Conservation (phyloP, 148 eudicot genomes). For the Rhododendron kiyosumense region DNA sequence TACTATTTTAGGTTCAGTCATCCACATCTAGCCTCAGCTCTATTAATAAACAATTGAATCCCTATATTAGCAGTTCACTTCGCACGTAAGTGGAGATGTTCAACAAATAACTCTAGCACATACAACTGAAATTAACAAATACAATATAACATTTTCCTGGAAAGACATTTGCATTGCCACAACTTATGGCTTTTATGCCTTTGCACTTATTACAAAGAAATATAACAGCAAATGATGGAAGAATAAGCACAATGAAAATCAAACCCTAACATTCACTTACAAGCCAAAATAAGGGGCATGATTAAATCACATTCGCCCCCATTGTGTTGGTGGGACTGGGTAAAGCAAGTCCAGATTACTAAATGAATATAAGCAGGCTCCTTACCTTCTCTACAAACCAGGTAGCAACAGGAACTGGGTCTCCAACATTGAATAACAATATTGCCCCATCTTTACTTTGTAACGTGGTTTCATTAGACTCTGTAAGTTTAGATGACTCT, state of each 20-base stretch:
- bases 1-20: background rate
- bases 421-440: conserved; percentile 52
- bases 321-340: background rate
- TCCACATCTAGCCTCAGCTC: background rate
- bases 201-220: background rate
- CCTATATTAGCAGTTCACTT: background rate
- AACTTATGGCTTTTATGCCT: background rate
- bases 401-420: conserved; percentile 59
- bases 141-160: background rate
- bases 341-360: background rate
- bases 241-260: background rate
- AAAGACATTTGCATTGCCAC: background rate
- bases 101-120: background rate
- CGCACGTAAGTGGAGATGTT: background rate
- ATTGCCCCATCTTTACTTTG: conserved; percentile 46
- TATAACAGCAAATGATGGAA: too few relatives aligned
- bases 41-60: background rate
- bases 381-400: conserved; percentile 86
- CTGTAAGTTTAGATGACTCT: conserved; percentile 19
- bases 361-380: background rate
- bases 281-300: background rate
- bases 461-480: conserved; percentile 20
- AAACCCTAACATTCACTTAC: background rate
- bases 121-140: background rate
- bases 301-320: background rate